Percentiles rank a stretch among this genome's conserved stretches.
phyloP scores from a whole-genome alignment of 2,329 filamentous ascomycete genomes.

The Blumeriella jaapii region DNA sequence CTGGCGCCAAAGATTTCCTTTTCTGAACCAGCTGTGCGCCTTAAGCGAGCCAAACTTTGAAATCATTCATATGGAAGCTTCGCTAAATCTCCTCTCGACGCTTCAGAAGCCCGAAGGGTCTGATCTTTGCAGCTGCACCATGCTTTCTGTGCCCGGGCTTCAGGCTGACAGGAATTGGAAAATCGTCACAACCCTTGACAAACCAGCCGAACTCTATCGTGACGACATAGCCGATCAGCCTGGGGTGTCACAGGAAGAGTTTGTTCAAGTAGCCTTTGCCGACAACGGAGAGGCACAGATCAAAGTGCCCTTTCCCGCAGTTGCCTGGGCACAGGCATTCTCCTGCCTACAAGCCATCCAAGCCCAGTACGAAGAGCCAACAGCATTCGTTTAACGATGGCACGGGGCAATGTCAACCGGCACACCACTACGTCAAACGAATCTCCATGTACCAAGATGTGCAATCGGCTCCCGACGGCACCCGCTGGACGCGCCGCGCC shows the following conservation, averaged over 20 bases:
- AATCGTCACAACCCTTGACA: constrained; percentile 45
- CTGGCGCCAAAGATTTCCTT: constrained; percentile 48
- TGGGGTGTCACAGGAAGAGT: constrained; percentile 9
- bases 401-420: constrained; percentile 28
- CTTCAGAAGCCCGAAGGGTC: constrained; percentile 47
- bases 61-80: constrained; percentile 51
- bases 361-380: constrained; percentile 29
- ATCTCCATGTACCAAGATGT: constrained; percentile 59
- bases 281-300: constrained; percentile 17
- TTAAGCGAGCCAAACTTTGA: constrained; percentile 42
- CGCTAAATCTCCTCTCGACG: constrained; percentile 45
- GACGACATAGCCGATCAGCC: constrained; percentile 28
- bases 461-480: constrained; percentile 38
- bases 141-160: constrained; percentile 44
- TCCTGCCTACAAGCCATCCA: constrained; percentile 20
- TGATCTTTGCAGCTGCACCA: constrained; percentile 46
- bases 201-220: constrained; percentile 36
- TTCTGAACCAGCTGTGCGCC: constrained; percentile 41
- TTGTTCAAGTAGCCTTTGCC: constrained; percentile 12
- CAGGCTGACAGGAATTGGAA: constrained; percentile 47
- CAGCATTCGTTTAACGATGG: constrained; percentile 28
- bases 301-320: constrained; percentile 24
- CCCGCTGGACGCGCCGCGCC: constrained; percentile 44
- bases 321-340: constrained; percentile 24
- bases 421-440: constrained; percentile 45